These are phyloP conservation scores for Polytrichum commune DNA, from an alignment of 225 moss, liverwort and hornwort species.

Conservation along the genomic window DNA sequence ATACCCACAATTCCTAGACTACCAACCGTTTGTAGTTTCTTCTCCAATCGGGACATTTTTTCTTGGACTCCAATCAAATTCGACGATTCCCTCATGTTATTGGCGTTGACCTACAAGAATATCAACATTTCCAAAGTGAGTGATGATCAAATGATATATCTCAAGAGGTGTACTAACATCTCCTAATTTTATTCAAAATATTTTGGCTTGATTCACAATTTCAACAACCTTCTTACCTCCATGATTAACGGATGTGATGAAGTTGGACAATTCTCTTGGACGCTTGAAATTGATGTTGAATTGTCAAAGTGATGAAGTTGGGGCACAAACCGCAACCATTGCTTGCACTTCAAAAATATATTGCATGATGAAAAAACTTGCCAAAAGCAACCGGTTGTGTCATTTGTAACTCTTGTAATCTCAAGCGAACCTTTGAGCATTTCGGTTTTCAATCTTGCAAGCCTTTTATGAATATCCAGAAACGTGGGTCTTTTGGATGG, in stretches of 20 bases:
- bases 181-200: neutral
- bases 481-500: constrained; percentile 3
- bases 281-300: neutral
- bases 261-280: neutral
- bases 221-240: neutral
- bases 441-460: neutral
- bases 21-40: neutral
- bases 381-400: neutral
- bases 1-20: neutral
- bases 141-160: neutral
- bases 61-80: neutral
- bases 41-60: neutral
- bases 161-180: neutral
- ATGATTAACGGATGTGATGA: neutral
- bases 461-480: neutral
- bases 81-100: neutral
- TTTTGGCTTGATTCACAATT: neutral
- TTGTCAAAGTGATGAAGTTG: neutral
- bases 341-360: too few species aligned
- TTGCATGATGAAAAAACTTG: neutral
- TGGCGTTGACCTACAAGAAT: neutral
- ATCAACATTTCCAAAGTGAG: neutral
- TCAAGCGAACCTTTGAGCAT: neutral
- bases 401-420: neutral
- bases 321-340: neutral